Evolutionary conservation across 2,329 filamentous ascomycete species (phyloP).

Genomic region (Mollisia scopiformis): DNA sequence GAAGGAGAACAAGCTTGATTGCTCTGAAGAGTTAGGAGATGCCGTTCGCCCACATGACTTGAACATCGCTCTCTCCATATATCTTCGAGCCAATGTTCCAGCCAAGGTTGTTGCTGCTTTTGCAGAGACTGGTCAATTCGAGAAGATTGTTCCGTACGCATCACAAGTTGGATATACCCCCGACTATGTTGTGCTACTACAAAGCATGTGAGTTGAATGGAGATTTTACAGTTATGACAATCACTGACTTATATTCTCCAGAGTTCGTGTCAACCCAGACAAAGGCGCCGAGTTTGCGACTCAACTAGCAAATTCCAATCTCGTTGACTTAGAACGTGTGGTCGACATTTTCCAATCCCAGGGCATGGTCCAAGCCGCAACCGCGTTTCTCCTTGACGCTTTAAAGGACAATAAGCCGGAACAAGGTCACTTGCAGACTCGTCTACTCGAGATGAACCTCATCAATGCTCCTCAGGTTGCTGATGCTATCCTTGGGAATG

Average conservation of each 20-base stretch:
- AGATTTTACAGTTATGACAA: no score
- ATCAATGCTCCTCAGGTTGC: conserved; percentile 96
- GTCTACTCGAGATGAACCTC: conserved; percentile 96
- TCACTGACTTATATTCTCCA: neutral
- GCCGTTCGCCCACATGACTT: conserved; percentile 89
- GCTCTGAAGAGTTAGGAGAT: conserved; percentile 95
- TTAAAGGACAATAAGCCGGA: conserved; percentile 94
- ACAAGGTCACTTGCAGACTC: conserved; percentile 90
- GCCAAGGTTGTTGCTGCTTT: conserved; percentile 95
- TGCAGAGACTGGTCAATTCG: conserved; percentile 94
- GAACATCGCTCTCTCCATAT: conserved; percentile 84
- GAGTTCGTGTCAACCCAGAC: conserved; percentile 76
- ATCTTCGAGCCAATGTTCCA: conserved; percentile 85
- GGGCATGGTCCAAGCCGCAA: conserved; percentile 96
- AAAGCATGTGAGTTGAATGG: conserved; percentile 65
- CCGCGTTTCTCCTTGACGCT: conserved; percentile 95
- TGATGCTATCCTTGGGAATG: conserved; percentile 95
- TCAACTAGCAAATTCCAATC: conserved; percentile 85
- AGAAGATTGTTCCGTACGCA: conserved; percentile 93
- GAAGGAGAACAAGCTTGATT: conserved; percentile 92
- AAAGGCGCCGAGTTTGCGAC: conserved; percentile 95
- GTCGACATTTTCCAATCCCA: conserved; percentile 98
- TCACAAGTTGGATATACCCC: conserved; percentile 85
- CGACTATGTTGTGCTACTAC: conserved; percentile 90
- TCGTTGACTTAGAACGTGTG: conserved; percentile 92